Evolutionary conservation across 2,329 filamentous ascomycete species (phyloP).

Genomic region (Neonectria magnoliae): DNA sequence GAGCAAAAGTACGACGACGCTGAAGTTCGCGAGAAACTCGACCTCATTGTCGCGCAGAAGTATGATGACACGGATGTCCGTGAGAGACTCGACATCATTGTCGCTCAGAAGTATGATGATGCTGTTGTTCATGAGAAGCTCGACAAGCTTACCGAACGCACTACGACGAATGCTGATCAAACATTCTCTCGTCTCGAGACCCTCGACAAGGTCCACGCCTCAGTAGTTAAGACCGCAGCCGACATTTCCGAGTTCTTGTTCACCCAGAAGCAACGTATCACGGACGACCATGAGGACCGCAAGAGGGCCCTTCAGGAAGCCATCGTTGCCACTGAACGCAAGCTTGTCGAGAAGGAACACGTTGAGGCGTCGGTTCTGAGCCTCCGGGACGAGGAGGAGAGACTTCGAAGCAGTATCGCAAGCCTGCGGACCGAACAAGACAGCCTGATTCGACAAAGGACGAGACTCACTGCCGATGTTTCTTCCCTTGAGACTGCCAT

Average conservation of each 20-base stretch:
- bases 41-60: constrained; percentile 38
- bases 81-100: constrained; percentile 47
- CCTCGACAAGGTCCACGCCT: constrained; percentile 87
- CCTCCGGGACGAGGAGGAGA: constrained; percentile 62
- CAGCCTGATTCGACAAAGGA: constrained; percentile 79
- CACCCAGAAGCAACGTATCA: constrained; percentile 77
- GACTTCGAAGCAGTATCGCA: constrained; percentile 65
- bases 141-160: constrained; percentile 67
- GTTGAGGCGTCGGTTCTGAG: constrained; percentile 65
- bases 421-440: constrained; percentile 76
- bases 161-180: constrained; percentile 69
- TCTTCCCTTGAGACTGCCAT: constrained; percentile 92
- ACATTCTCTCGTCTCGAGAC: constrained; percentile 80
- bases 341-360: constrained; percentile 71
- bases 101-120: constrained; percentile 66
- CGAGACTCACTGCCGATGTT: constrained; percentile 83
- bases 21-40: constrained; percentile 41
- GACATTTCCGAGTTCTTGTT: constrained; percentile 87
- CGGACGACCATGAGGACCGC: constrained; percentile 80
- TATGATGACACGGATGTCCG: constrained; percentile 42
- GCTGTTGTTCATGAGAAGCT: constrained; percentile 50
- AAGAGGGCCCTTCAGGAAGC: constrained; percentile 85
- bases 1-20: constrained; percentile 45
- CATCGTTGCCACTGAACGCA: constrained; percentile 81
- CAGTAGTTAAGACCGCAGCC: constrained; percentile 84